phyloP scores from a whole-genome alignment of 768 basidiomycete genomes.

The Trametes meyenii region DNA sequence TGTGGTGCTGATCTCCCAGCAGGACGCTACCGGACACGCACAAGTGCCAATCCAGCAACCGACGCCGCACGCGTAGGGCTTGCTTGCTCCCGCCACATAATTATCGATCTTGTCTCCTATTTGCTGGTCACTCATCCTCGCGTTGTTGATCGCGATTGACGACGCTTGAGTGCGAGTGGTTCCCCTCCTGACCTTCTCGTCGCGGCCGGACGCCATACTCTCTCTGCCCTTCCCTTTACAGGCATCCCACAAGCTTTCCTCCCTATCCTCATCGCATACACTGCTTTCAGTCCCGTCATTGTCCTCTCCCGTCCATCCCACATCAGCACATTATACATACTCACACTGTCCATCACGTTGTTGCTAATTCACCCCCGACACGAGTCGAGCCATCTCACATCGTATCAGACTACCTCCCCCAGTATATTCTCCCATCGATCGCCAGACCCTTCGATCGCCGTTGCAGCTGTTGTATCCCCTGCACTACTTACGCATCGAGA shows the following conservation, averaged over 20 bases:
- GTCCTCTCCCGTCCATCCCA: not conserved
- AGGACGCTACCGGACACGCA: constrained; percentile 70
- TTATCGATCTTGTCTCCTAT: not conserved
- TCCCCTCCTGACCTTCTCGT: not conserved
- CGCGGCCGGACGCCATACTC: too few relatives aligned
- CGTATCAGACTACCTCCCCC: not conserved
- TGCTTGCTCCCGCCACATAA: not conserved
- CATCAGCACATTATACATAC: not conserved
- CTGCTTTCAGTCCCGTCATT: not conserved
- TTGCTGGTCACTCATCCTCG: not conserved
- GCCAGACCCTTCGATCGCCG: too few relatives aligned
- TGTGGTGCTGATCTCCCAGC: constrained; percentile 11
- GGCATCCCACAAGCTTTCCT: not conserved
- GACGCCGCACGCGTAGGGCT: constrained; percentile 54
- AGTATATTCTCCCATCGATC: not conserved
- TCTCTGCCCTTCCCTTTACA: too few relatives aligned
- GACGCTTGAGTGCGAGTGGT: not conserved
- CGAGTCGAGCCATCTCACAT: too few relatives aligned
- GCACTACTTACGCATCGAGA: too few relatives aligned
- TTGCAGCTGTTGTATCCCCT: too few relatives aligned
- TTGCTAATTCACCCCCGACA: not conserved
- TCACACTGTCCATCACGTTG: not conserved
- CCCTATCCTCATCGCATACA: not conserved
- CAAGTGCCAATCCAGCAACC: constrained; percentile 65
- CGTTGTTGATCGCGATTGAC: not conserved